phyloP scores from a whole-genome alignment of 139 green algal genomes.

The Zygnema circumcarinatum region DNA sequence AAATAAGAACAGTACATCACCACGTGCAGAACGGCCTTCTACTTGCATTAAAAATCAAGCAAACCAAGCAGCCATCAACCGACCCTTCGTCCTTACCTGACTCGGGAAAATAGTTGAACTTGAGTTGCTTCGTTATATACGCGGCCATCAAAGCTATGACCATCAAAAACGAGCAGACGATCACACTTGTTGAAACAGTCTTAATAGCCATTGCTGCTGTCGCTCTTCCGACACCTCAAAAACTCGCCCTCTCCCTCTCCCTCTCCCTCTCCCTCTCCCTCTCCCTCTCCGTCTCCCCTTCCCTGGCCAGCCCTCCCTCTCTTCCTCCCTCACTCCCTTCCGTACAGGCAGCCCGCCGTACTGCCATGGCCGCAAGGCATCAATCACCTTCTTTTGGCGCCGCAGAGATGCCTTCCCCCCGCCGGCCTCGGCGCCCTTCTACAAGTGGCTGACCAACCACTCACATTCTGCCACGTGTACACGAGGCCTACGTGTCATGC shows the following conservation, averaged over 20 bases:
- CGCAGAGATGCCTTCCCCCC: too few species aligned
- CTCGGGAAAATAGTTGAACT: conserved; percentile 40
- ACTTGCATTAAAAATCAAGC: neutral
- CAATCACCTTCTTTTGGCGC: too few species aligned
- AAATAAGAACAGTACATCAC: neutral
- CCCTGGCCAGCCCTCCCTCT: neutral
- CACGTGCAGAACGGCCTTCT: neutral
- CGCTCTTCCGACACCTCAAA: neutral
- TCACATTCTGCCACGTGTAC: too few species aligned
- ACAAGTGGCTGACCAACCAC: too few species aligned
- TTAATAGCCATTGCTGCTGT: neutral
- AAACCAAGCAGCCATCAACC: neutral
- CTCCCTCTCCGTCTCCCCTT: too few species aligned
- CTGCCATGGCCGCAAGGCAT: too few species aligned
- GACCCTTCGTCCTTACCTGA: conserved; percentile 2
- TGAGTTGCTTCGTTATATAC: conserved; percentile 37
- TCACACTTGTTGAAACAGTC: conserved; percentile 2
- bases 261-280: neutral
- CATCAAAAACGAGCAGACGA: conserved; percentile 45
- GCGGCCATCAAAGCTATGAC: conserved; percentile 28
- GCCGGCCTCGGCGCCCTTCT: too few species aligned
- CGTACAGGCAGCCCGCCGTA: too few species aligned
- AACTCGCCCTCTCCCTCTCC: neutral
- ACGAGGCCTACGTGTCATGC: too few species aligned
- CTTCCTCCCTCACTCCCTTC: neutral